Evolutionary conservation across 768 basidiomycete genomes (phyloP), one percentile per base, ranked within the genome.

Genomic region (Amanita pallidorosea): DNA sequence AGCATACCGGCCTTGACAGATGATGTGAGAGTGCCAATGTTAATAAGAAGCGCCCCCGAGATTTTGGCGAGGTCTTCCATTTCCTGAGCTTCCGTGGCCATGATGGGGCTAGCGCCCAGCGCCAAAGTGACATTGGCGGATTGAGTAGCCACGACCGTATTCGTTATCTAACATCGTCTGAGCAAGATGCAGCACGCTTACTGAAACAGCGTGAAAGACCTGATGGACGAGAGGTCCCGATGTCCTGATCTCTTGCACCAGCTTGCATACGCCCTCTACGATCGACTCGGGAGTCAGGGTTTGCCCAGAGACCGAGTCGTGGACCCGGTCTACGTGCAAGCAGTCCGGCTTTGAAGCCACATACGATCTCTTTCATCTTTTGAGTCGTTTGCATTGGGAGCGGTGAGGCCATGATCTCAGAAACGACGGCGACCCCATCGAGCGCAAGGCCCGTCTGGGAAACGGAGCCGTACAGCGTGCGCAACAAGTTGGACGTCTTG

Each of bases 51-150:
- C 1, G 81, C 81, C 13, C 80, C 79, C 41, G 76, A 76, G 43
- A 83, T 74, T 31, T 69, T 68, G 49, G 80, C 71, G 17, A 97
- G 72, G 54, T 94, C 88, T 23, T 78, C 74, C 75, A 92, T 91
- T 62, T 97, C 94, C 52, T 76, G 71, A 0, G 83, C 75, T 20
- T 84, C 80, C 17, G 87, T 84, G 2, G 93, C 88, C 94, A 97
- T 97, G 61, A 97, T 93, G 0, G 94, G 94, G 53, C 88, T 92
- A 12, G 82, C 91, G 15, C 88, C 86, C 4, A 96, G 60, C 0
- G 91, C 89, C 5, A 97, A 74, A 2, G 92, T 95, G 1, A 86
- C 76, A 61, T 95, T 96, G 18, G 92, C 91, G 4, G 85, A 88
- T 67, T 94, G 92, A 17, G 83, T 93, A 17, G 83, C 79, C 27